A percentile compares a stretch with the other conserved stretches of the same genome.
These are phyloP conservation scores for Chloranthus sessilifolius DNA, from an alignment of 164 flowering plant genomes.

Conservation along the genomic window DNA sequence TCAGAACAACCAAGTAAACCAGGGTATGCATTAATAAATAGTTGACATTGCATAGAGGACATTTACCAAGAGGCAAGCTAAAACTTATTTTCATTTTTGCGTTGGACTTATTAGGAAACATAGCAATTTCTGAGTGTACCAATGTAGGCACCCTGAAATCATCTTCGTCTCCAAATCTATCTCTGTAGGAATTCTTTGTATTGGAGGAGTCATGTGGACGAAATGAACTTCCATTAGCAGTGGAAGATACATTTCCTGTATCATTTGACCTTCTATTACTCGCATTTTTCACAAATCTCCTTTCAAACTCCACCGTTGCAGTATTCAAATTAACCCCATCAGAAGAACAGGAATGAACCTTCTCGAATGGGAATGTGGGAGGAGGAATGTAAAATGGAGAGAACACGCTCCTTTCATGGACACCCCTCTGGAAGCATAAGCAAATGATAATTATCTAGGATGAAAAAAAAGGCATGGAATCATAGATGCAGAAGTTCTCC, in stretches of 20 bases:
- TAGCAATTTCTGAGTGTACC: slow-evolving; percentile 22
- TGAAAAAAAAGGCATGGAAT: not conserved
- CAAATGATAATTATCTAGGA: slow-evolving; percentile 1
- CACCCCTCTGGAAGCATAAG: slow-evolving; percentile 38
- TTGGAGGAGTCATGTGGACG: slow-evolving; percentile 10
- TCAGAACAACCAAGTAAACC: too few relatives aligned
- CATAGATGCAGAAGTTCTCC: not conserved
- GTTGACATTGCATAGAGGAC: too few relatives aligned
- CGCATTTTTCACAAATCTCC: slow-evolving; percentile 13
- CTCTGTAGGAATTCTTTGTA: slow-evolving; percentile 14
- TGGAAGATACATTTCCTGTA: slow-evolving; percentile 5
- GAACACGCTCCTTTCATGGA: slow-evolving; percentile 27
- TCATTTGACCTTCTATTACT: slow-evolving; percentile 11
- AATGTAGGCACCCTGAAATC: slow-evolving; percentile 69
- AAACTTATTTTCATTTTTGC: too few relatives aligned
- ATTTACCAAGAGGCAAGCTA: too few relatives aligned
- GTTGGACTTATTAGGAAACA: slow-evolving; percentile 5
- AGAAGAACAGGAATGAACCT: slow-evolving; percentile 16
- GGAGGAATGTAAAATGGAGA: slow-evolving; percentile 23
- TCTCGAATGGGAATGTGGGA: slow-evolving; percentile 31
- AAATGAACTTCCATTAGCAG: slow-evolving; percentile 11
- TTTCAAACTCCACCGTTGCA: slow-evolving; percentile 18
- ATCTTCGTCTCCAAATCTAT: slow-evolving; percentile 47
- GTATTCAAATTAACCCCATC: slow-evolving; percentile 22
- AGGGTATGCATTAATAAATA: too few relatives aligned